A percentile compares a stretch with the other conserved stretches of the same genome.
These are phyloP conservation scores for Blastobotrys petasosporus DNA, from an alignment of 1,139 yeast genomes.

Conservation along the genomic window DNA sequence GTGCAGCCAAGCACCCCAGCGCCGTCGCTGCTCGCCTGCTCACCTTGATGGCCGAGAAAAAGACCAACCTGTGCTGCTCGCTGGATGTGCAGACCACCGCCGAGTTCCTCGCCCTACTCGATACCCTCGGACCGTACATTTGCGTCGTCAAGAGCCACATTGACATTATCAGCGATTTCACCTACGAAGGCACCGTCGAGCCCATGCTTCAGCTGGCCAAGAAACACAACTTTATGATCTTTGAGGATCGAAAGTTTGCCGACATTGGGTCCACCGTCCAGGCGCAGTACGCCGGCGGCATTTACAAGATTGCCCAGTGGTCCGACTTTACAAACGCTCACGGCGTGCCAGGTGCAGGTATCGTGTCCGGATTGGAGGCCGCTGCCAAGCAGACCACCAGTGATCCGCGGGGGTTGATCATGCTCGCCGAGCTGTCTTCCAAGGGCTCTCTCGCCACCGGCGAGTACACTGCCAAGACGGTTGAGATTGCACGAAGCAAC, in stretches of 20 bases:
- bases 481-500: slow-evolving; percentile 84
- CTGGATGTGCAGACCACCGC: slow-evolving; percentile 76
- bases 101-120: slow-evolving; percentile 67
- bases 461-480: slow-evolving; percentile 78
- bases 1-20: slow-evolving; percentile 68
- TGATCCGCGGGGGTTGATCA: slow-evolving; percentile 67
- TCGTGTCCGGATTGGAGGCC: slow-evolving; percentile 78
- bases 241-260: slow-evolving; percentile 96
- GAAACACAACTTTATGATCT: slow-evolving; percentile 78
- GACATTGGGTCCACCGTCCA: slow-evolving; percentile 99
- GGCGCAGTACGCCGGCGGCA: slow-evolving; percentile 87
- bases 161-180: slow-evolving; percentile 85
- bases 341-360: slow-evolving; percentile 93
- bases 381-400: slow-evolving; percentile 70
- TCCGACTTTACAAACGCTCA: slow-evolving; percentile 97
- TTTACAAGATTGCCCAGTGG: slow-evolving; percentile 86
- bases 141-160: slow-evolving; percentile 93
- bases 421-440: slow-evolving; percentile 94
- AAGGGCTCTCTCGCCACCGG: slow-evolving; percentile 92
- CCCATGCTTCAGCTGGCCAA: slow-evolving; percentile 67
- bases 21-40: slow-evolving; percentile 76
- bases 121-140: slow-evolving; percentile 81
- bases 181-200: slow-evolving; percentile 66
- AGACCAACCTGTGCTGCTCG: slow-evolving; percentile 94
- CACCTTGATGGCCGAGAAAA: slow-evolving; percentile 66